Conservation (phyloP, 257 asterid genomes). For the Datura wrightii region DNA sequence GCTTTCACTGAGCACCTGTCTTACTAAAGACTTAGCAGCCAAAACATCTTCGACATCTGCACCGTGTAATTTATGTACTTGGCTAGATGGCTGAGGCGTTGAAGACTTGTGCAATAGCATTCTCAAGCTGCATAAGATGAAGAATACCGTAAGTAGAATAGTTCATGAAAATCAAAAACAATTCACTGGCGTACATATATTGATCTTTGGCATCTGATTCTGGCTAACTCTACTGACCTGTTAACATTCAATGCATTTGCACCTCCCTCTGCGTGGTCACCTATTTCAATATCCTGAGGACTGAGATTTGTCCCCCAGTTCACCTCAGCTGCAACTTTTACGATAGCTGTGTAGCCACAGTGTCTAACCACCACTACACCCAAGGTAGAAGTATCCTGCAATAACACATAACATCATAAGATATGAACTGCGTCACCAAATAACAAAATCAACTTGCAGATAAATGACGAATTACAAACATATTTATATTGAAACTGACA, state of each 20-base stretch:
- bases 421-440: conserved; percentile 29
- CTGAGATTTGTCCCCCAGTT: conserved; percentile 53
- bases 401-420: conserved; percentile 27
- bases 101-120: conserved; percentile 71
- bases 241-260: conserved; percentile 89
- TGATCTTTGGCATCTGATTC: conserved; percentile 18
- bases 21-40: conserved; percentile 51
- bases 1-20: conserved; percentile 67
- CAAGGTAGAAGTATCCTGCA: conserved; percentile 87
- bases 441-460: background rate
- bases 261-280: conserved; percentile 92
- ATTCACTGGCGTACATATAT: conserved; percentile 8
- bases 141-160: background rate
- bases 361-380: conserved; percentile 78
- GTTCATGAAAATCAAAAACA: background rate
- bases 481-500: conserved; percentile 53
- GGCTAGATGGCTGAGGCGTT: conserved; percentile 56
- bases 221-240: conserved; percentile 54
- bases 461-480: conserved; percentile 2
- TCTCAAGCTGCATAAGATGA: conserved; percentile 64
- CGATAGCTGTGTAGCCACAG: conserved; percentile 84
- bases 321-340: conserved; percentile 70
- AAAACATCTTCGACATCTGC: conserved; percentile 59
- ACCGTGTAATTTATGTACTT: conserved; percentile 60
- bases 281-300: conserved; percentile 63